phyloP scores from a whole-genome alignment of 2,329 filamentous ascomycete genomes.

The Aureobasidium sp. region DNA sequence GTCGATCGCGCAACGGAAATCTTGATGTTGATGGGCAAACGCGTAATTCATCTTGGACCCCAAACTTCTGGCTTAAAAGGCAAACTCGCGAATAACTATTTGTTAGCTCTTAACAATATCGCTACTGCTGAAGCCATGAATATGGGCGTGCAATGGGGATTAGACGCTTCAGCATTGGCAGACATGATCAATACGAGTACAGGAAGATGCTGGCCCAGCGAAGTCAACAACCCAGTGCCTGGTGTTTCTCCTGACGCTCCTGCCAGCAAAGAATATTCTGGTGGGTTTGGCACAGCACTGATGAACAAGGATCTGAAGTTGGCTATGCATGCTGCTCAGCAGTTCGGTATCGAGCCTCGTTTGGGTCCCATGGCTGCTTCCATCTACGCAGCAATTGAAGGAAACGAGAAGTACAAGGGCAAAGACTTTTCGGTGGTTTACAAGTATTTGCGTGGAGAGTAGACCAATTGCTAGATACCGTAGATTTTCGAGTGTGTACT shows the following conservation, averaged over 20 bases:
- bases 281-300: constrained; percentile 44
- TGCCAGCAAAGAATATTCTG: constrained; percentile 61
- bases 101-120: constrained; percentile 88
- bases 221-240: constrained; percentile 89
- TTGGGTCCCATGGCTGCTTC: constrained; percentile 40
- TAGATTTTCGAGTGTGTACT: too few species aligned
- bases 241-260: constrained; percentile 74
- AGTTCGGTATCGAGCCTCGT: constrained; percentile 37
- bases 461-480: constrained; percentile 17
- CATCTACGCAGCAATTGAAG: constrained; percentile 40
- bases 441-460: constrained; percentile 41
- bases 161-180: constrained; percentile 61
- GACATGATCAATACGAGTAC: constrained; percentile 89
- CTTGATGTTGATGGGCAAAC: constrained; percentile 75
- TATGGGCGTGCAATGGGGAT: constrained; percentile 55
- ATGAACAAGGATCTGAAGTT: constrained; percentile 45
- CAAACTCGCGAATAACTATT: constrained; percentile 96
- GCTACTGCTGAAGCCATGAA: constrained; percentile 62
- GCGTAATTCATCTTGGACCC: constrained; percentile 75
- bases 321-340: constrained; percentile 40
- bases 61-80: constrained; percentile 82
- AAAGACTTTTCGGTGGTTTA: constrained; percentile 47
- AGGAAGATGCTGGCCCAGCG: constrained; percentile 91
- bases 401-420: constrained; percentile 38
- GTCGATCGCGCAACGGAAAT: constrained; percentile 60